A percentile compares a stretch with the other conserved stretches of the same genome.
Evolutionary conservation across 1,284 basidiomycete species (phyloP).

Genomic region (Ceratobasidium theobromae): DNA sequence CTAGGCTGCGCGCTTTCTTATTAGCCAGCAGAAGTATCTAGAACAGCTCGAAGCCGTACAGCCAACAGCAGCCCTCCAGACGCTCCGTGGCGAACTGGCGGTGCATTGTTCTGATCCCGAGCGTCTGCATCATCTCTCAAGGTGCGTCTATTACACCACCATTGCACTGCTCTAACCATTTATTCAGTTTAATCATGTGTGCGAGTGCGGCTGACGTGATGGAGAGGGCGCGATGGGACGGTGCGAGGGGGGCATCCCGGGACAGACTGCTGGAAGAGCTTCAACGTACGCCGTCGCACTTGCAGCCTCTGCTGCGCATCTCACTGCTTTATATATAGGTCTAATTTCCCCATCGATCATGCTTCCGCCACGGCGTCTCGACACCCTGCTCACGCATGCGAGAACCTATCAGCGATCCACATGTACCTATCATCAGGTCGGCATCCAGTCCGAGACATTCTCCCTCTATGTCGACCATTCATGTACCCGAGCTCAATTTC

Average conservation of each 20-base stretch:
- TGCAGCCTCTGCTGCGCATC: not conserved
- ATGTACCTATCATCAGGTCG: conserved; percentile 76
- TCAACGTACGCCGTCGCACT: conserved; percentile 62
- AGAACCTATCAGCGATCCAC: conserved; percentile 73
- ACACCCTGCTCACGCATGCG: conserved; percentile 85
- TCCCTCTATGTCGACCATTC: conserved; percentile 86
- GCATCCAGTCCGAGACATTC: conserved; percentile 58
- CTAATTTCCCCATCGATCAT: conserved; percentile 88
- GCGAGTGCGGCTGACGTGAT: conserved; percentile 80
- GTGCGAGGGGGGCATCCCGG: conserved; percentile 77
- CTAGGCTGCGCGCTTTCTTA: conserved; percentile 81
- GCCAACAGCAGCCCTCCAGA: conserved; percentile 79
- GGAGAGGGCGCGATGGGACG: conserved; percentile 85
- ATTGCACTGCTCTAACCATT: not conserved
- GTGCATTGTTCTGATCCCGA: conserved; percentile 75
- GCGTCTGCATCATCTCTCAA: conserved; percentile 80
- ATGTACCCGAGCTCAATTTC: conserved; percentile 81
- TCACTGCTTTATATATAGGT: conserved; percentile 49
- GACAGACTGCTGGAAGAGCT: conserved; percentile 73
- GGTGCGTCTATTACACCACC: conserved; percentile 51
- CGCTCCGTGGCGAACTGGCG: conserved; percentile 85
- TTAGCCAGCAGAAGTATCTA: conserved; percentile 94
- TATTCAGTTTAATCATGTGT: conserved; percentile 86
- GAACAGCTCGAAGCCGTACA: conserved; percentile 86
- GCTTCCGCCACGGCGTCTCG: conserved; percentile 88